Conservation (phyloP, 2,329 filamentous ascomycete genomes). For the Fusarium hainanense region DNA sequence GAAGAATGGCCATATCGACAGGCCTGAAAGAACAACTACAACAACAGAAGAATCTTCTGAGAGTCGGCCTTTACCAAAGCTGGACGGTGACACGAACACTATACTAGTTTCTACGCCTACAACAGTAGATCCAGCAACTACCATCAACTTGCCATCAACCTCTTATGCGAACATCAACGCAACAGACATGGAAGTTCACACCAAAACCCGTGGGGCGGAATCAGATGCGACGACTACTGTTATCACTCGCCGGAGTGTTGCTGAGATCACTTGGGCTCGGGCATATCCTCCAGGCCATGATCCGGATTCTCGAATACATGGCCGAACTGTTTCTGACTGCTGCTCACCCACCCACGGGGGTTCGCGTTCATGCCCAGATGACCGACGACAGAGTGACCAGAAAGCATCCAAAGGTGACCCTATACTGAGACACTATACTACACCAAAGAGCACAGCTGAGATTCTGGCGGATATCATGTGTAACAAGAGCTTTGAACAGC, state of each 20-base stretch:
- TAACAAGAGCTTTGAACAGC: constrained; percentile 26
- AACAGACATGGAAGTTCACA: constrained; percentile 37
- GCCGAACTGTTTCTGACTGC: constrained; percentile 37
- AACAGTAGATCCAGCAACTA: constrained; percentile 49
- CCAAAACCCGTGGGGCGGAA: constrained; percentile 32
- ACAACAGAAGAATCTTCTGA: constrained; percentile 9
- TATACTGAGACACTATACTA: constrained; percentile 38
- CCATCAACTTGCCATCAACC: constrained; percentile 49
- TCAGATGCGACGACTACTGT: constrained; percentile 45
- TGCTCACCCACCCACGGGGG: constrained; percentile 30
- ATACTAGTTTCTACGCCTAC: constrained; percentile 43
- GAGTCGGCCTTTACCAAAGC: constrained; percentile 26
- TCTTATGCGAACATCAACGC: constrained; percentile 45
- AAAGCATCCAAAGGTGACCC: constrained; percentile 19
- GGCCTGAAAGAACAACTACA: constrained; percentile 7
- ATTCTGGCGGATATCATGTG: constrained; percentile 37
- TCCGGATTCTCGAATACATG: background rate
- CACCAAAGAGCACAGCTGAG: constrained; percentile 30
- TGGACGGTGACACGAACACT: constrained; percentile 35
- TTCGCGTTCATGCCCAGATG: constrained; percentile 10
- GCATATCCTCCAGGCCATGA: constrained; percentile 14
- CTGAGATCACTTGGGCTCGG: constrained; percentile 48
- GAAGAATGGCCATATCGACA: constrained; percentile 1
- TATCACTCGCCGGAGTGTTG: constrained; percentile 45
- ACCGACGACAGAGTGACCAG: constrained; percentile 32